Percentiles rank a stretch among this genome's conserved stretches.
Evolutionary conservation across 2,329 filamentous ascomycete species (phyloP).

Genomic region (Aspergillus pseudoglaucus): DNA sequence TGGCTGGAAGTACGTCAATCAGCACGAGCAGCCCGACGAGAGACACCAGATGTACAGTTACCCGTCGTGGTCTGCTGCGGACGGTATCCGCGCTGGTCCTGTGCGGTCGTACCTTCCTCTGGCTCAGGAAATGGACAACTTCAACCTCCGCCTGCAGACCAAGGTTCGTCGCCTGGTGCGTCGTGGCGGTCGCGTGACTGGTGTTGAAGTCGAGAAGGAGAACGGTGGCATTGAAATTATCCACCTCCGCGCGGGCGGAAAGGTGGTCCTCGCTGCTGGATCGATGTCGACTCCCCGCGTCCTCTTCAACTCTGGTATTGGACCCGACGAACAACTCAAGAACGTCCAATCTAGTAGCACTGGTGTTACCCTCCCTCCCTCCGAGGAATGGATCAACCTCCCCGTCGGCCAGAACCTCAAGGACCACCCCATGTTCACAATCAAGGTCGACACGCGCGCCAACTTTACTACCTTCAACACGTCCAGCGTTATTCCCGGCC

Average conservation of each 20-base stretch:
- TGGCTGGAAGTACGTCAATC: conserved; percentile 57
- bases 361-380: conserved; percentile 32
- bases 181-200: conserved; percentile 54
- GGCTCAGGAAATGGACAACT: conserved; percentile 54
- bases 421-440: conserved; percentile 28
- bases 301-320: conserved; percentile 62
- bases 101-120: conserved; percentile 63
- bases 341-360: conserved; percentile 40
- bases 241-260: conserved; percentile 55
- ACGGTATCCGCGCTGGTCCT: conserved; percentile 62
- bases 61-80: conserved; percentile 59
- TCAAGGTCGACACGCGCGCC: conserved; percentile 11
- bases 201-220: conserved; percentile 25
- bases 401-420: conserved; percentile 46
- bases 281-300: conserved; percentile 63
- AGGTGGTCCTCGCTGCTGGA: conserved; percentile 62
- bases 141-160: conserved; percentile 60
- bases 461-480: conserved; percentile 15
- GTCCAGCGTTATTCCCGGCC: conserved; percentile 7
- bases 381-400: conserved; percentile 42
- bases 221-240: conserved; percentile 49
- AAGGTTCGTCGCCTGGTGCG: conserved; percentile 60
- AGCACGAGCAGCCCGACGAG: conserved; percentile 51
- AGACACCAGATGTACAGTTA: conserved; percentile 61
- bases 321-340: conserved; percentile 45